Evolutionary conservation across 257 asterid genomes (phyloP).

Genomic region (Solanum ossicruentum): DNA sequence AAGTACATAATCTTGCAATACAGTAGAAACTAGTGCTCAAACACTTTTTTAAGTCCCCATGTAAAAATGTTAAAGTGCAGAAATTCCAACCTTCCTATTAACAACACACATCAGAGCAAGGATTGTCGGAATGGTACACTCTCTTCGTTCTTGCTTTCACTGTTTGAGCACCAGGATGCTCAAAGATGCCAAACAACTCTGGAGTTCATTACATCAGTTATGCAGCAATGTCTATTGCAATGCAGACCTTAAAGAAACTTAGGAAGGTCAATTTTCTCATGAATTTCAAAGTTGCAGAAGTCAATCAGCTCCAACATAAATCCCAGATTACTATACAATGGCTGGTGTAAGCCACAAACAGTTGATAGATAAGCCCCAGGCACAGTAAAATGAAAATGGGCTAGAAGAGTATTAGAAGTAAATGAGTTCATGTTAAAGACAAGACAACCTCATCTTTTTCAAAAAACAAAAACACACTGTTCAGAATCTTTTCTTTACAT

Average conservation of each 20-base stretch:
- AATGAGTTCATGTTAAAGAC: neutral
- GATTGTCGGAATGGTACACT: neutral
- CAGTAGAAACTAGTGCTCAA: neutral
- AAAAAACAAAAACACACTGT: neutral
- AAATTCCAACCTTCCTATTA: neutral
- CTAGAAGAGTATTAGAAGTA: neutral
- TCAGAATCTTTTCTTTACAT: conserved; percentile 2
- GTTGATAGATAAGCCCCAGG: neutral
- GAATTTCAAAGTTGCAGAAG: neutral
- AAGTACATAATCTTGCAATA: neutral
- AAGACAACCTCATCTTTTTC: neutral
- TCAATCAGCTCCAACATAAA: neutral
- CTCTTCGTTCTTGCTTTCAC: neutral
- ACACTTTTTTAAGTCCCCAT: neutral
- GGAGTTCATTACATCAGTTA: neutral
- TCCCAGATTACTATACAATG: neutral
- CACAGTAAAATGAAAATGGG: neutral
- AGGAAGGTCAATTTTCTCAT: neutral
- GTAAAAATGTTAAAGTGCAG: neutral
- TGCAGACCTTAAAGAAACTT: neutral
- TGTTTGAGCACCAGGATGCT: neutral
- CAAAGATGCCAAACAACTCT: neutral
- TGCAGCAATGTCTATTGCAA: neutral
- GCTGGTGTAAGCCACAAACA: neutral
- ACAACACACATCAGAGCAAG: neutral